phyloP scores from a whole-genome alignment of 192 early-diverging fungal species.

The Umbelopsis isabellina region DNA sequence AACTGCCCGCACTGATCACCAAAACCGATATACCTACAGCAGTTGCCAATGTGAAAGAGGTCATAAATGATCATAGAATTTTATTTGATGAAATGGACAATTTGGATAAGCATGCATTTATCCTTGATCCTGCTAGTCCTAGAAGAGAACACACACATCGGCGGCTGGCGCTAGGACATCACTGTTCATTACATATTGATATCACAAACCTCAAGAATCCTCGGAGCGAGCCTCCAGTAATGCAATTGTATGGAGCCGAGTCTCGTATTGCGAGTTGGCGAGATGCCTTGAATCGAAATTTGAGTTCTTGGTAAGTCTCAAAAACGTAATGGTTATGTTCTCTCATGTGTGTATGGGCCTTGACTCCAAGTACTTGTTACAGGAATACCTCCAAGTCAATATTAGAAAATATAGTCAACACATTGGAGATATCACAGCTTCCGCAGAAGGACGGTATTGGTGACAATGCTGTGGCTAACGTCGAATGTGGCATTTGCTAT shows the following conservation, averaged over 20 bases:
- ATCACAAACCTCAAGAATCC: constrained; percentile 15
- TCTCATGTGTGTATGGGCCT: too few species aligned
- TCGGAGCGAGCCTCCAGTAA: background rate
- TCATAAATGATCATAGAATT: background rate
- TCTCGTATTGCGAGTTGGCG: background rate
- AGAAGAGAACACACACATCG: constrained; percentile 16
- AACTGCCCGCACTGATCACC: background rate
- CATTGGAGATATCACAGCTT: background rate
- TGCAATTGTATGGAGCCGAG: constrained; percentile 27
- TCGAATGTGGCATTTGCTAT: constrained; percentile 39
- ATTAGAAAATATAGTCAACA: background rate
- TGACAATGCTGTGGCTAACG: constrained; percentile 1
- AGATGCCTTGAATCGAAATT: background rate
- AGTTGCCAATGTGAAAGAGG: background rate
- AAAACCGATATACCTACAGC: background rate
- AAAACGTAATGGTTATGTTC: background rate
- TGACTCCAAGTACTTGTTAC: background rate
- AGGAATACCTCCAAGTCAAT: background rate
- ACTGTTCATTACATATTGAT: constrained; percentile 27
- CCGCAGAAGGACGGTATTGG: background rate
- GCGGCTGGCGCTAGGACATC: constrained; percentile 20
- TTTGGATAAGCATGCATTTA: constrained; percentile 15
- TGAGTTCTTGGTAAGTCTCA: background rate
- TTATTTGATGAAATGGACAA: constrained; percentile 30
- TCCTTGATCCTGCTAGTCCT: constrained; percentile 25